Base-by-base conservation (phyloP, 345 rosid species). In the Conringia planisiliqua region DNA sequence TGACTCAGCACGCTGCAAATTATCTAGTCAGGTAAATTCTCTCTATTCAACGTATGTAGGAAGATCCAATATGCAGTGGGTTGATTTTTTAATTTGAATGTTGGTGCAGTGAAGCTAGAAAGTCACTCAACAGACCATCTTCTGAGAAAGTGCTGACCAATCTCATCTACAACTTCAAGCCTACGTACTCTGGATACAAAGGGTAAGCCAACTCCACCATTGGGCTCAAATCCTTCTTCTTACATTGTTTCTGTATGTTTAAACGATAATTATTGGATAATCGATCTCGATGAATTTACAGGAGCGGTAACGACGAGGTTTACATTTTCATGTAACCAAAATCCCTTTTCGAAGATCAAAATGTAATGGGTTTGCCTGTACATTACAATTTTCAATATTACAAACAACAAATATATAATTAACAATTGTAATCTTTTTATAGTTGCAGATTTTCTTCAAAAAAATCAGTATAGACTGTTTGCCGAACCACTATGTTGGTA, bases 1-100 rank as follows among this genome's bases (percentile, higher is more conserved):
- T 93, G 79, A 90, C 97, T 16, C 97, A 93, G 42, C 88, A 85
- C 56, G 89, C 83, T 32, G 96, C 98, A n/a, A 93, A 84, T 82
- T 87, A 71, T 72, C 83, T 90, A 64, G 85, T 93, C 74, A 88
- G 97, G 96, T 93, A 9, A 83, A 82, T 29, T 46, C 59, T 57
- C 50, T 62, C 24, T 51, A 46, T 27, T 3, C 30, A 22, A 22
- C 26, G 6, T 38, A 38, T 4, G 35, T 6, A 4, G 63, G 7
- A 58, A 8, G 22, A 10, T 40, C 7, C 26, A 17, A 18, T 32
- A 6, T 32, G 1, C 35, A 6, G 33, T 51, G 43, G 43, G 22
- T 61, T 61, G 0, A 22, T 22, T 22, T 22, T 22, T 22, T 10
- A 2, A 6, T 13, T 32, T 62, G 47, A 36, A 47, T 40, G 46